Base-by-base conservation (phyloP, 2,329 filamentous ascomycete genomes). In the Malbranchea cinnamomea region DNA sequence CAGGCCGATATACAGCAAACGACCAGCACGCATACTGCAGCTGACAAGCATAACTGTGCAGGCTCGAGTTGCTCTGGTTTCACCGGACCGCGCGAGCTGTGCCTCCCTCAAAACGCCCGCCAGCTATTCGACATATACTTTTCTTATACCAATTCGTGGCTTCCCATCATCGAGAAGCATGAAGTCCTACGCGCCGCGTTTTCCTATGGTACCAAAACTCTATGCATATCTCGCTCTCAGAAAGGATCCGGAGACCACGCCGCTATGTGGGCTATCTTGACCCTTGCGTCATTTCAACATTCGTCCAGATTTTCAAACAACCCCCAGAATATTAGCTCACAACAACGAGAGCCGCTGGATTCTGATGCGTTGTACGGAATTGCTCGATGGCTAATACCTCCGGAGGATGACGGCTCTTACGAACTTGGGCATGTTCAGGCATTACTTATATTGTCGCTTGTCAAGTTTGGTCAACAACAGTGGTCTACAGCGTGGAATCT, bases 131-230 rank as follows among this genome's bases (percentile, higher is more conserved):
- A 72, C 41, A 53, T 63, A 7, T 73, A 71, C 40, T 71, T 71
- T 37, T 60, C 66, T 0, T 62, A 63, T 32, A 70, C 65, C 1
- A 67, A 73, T 39, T 61, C 60, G 15, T 74, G 69, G 68, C 59
- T 74, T 17, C 69, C 69, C 0, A 61, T 73, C n/a, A 56, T 65
- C 15, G 63, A 68, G 28, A 71, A 68, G 42, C 64, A 71, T 37
- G 62, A 65, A 33, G 57, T 71, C 6, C 49, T 71, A 10, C 65
- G 65, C 33, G 54, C 62, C 3, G 67, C 64, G n/a, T 72, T 71
- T 42, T 56, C 62, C 5, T 70, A 68, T 41, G 60, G 62, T 26
- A 52, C 56, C 6, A 42, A 56, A 6, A 58, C 60, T 5, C 30
- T 54, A 12, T 43, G 43, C 21, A 24, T 53, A n/a, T 34, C 37